Conservation (phyloP, 2,329 filamentous ascomycete genomes). For the Aspergillus tubingensis region DNA sequence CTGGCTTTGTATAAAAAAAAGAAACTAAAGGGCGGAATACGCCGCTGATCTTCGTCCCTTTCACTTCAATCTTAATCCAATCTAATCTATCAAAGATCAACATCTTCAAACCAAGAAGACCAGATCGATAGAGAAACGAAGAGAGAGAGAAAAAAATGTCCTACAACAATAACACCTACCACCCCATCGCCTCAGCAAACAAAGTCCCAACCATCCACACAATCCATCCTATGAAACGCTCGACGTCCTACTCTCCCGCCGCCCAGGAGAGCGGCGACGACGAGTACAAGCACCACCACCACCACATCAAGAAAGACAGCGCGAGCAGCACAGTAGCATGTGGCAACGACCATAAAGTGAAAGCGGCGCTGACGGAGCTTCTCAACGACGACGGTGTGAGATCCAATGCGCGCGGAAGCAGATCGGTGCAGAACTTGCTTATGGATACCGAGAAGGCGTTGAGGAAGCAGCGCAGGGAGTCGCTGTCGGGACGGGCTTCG, state of each 20-base stretch:
- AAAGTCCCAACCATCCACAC: slow-evolving; percentile 17
- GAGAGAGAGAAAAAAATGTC: not conserved
- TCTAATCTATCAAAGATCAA: too few species aligned
- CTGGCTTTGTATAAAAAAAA: not conserved
- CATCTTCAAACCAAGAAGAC: too few species aligned
- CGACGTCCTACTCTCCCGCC: slow-evolving; percentile 14
- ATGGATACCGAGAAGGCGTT: slow-evolving; percentile 64
- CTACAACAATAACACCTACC: not conserved
- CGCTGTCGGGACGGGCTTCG: slow-evolving; percentile 3
- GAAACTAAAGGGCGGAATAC: not conserved
- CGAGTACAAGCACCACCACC: not conserved
- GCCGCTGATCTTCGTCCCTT: too few species aligned
- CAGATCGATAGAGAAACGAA: too few species aligned
- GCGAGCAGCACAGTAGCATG: slow-evolving; percentile 1
- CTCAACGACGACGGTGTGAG: slow-evolving; percentile 62
- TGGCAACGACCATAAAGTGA: slow-evolving; percentile 42
- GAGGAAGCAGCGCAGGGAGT: slow-evolving; percentile 18
- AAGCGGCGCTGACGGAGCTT: slow-evolving; percentile 62
- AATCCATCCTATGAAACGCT: slow-evolving; percentile 11
- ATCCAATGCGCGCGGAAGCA: slow-evolving; percentile 54
- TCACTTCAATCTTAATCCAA: too few species aligned
- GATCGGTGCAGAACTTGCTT: slow-evolving; percentile 60
- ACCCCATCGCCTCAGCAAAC: slow-evolving; percentile 18
- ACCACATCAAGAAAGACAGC: not conserved
- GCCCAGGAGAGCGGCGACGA: not conserved